Base-by-base conservation (phyloP, 768 basidiomycete species). In the Myochromella boudieri region DNA sequence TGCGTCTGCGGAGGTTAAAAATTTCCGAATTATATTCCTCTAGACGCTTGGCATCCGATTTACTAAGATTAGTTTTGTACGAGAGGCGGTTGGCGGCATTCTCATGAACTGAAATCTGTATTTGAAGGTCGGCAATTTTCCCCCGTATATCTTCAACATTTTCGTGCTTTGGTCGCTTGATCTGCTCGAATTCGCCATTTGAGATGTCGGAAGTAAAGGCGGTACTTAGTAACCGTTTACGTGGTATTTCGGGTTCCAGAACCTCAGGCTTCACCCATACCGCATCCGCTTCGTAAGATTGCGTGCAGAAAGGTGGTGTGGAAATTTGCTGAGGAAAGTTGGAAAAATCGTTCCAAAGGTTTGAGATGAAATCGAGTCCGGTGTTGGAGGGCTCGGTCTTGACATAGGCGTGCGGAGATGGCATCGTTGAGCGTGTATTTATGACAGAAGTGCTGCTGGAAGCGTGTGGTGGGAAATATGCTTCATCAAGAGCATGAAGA, bases 151-250 rank as follows among this genome's bases (percentile, higher is more conserved):
- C 55, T 5, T 58, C 53, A 6, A 59, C 46, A 27, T 51, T 42
- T 41, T 67, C 65, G 3, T 52, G 47, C 51, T 68, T 71, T 8
- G 53, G 48, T 42, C 62, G 66, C 50, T 69, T 69, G 44, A 32
- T 37, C n/a, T 32, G n/a, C 37, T 26, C 11, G 24, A 22, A 20
- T 39, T 32, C 38, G 15, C 44, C 46, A 6, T 43, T 33, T 20
- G 49, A 49, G 25, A 42, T 32, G 11, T 37, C 46, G 21, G 44
- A 24, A 38, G 34, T 53, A 32, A 67, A 59, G 10, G 61, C 61
- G 12, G 49, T 44, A 38, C 67, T 66, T 2, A 64, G 68, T 20
- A 49, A 51, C 34, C 73, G 74, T 57, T 76, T 77, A 29, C 56
- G 64, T 18, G 69, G 65, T 34, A 72, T 44, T 18, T 56, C 52